These are phyloP conservation scores for Thymus mandschuricus DNA, from an alignment of 257 asterid species.

Conservation along the genomic window DNA sequence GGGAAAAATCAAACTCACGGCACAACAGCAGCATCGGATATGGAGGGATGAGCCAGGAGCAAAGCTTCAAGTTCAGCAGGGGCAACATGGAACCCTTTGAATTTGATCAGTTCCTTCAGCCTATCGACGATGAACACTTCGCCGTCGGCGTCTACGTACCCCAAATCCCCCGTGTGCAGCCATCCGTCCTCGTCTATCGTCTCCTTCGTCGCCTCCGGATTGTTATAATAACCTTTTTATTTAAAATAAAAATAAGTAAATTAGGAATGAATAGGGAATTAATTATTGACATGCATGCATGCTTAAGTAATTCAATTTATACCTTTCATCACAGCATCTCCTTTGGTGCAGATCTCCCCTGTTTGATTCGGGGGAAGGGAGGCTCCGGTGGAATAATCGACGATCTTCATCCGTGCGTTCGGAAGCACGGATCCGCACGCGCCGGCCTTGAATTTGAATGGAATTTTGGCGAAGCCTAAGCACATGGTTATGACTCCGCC, in stretches of 20 bases:
- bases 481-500: constrained; percentile 50
- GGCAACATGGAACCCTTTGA: constrained; percentile 63
- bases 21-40: constrained; percentile 65
- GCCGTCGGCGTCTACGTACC: constrained; percentile 49
- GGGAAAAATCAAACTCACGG: constrained; percentile 43
- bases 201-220: constrained; percentile 52
- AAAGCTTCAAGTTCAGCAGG: constrained; percentile 71
- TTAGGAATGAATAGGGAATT: too few species aligned
- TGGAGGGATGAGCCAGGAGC: constrained; percentile 51
- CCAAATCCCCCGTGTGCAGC: constrained; percentile 62
- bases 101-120: constrained; percentile 60
- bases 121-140: constrained; percentile 62
- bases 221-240: constrained; percentile 53
- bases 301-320: background rate
- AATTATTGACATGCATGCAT: too few species aligned
- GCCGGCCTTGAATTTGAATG: constrained; percentile 48
- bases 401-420: constrained; percentile 51
- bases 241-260: too few species aligned
- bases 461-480: constrained; percentile 56
- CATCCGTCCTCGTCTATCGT: constrained; percentile 54
- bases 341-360: constrained; percentile 55
- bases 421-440: constrained; percentile 57
- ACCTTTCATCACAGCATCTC: constrained; percentile 60
- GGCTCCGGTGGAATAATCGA: constrained; percentile 44
- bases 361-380: constrained; percentile 48